phyloP scores from a whole-genome alignment of 1,284 basidiomycete genomes.

The Cryptococcus sp. region DNA sequence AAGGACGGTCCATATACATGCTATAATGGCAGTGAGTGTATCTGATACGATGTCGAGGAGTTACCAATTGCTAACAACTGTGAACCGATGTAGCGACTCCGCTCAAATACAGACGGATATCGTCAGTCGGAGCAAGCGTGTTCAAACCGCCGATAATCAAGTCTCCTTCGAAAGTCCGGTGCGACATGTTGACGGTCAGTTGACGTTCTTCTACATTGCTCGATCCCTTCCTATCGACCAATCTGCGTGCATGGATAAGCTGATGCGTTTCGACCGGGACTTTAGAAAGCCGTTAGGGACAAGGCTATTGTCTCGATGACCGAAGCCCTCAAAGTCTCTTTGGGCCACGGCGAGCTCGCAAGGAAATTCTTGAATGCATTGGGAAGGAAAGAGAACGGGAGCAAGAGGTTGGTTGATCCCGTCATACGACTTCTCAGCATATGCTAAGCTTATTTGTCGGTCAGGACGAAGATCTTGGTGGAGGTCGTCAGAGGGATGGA shows the following conservation, averaged over 20 bases:
- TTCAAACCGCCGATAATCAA: conserved; percentile 19
- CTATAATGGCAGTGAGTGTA: conserved; percentile 31
- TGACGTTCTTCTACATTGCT: background rate
- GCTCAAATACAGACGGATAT: conserved; percentile 7
- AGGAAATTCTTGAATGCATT: conserved; percentile 10
- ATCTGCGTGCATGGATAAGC: background rate
- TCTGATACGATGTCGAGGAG: background rate
- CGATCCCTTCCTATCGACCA: background rate
- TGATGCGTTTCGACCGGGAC: background rate
- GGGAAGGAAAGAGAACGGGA: conserved; percentile 17
- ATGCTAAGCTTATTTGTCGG: background rate
- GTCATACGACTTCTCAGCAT: background rate
- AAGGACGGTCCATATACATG: conserved; percentile 28
- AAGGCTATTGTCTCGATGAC: conserved; percentile 9
- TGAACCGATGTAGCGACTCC: conserved; percentile 1
- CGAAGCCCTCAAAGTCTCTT: conserved; percentile 8
- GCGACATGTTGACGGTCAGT: conserved; percentile 18
- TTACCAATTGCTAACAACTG: background rate
- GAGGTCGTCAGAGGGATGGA: conserved; percentile 9
- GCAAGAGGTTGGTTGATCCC: conserved; percentile 2
- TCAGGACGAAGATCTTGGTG: conserved; percentile 7
- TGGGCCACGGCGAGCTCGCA: conserved; percentile 19
- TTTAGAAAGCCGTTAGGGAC: conserved; percentile 14
- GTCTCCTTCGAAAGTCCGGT: conserved; percentile 18
- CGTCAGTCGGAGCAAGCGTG: conserved; percentile 4